phyloP scores from a whole-genome alignment of 2,329 filamentous ascomycete genomes.

The Diplodia mutila region DNA sequence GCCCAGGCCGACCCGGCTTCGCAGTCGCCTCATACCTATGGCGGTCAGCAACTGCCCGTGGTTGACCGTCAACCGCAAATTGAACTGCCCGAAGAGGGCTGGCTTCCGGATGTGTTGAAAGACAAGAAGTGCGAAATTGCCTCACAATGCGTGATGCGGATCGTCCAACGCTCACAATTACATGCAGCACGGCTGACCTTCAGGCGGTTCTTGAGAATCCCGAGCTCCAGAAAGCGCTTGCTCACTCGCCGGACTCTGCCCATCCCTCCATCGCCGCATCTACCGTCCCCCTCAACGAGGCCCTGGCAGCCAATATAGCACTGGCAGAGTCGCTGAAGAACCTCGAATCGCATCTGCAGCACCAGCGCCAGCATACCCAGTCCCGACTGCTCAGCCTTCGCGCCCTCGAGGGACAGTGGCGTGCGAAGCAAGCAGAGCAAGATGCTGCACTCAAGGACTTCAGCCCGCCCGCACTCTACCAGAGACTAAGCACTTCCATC shows the following conservation, averaged over 20 bases:
- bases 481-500: constrained; percentile 74
- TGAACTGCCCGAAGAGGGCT: constrained; percentile 60
- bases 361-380: constrained; percentile 72
- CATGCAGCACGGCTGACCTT: constrained; percentile 74
- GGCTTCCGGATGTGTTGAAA: constrained; percentile 76
- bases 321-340: constrained; percentile 67
- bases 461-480: constrained; percentile 83
- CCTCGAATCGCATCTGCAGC: constrained; percentile 62
- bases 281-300: constrained; percentile 64
- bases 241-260: constrained; percentile 65
- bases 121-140: constrained; percentile 72
- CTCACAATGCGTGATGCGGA: constrained; percentile 29
- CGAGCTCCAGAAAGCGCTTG: constrained; percentile 72
- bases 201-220: constrained; percentile 68
- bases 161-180: constrained; percentile 25
- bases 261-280: constrained; percentile 74
- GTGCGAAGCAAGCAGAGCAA: constrained; percentile 84
- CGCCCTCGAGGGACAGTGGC: constrained; percentile 90
- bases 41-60: background rate
- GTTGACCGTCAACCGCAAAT: constrained; percentile 14
- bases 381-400: constrained; percentile 81
- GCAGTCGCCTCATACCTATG: constrained; percentile 36
- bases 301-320: constrained; percentile 71
- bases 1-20: constrained; percentile 3
- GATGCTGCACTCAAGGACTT: constrained; percentile 83